Evolutionary conservation across 2,329 filamentous ascomycete genomes (phyloP).

Genomic region (Arthrobotrys entomopaga): DNA sequence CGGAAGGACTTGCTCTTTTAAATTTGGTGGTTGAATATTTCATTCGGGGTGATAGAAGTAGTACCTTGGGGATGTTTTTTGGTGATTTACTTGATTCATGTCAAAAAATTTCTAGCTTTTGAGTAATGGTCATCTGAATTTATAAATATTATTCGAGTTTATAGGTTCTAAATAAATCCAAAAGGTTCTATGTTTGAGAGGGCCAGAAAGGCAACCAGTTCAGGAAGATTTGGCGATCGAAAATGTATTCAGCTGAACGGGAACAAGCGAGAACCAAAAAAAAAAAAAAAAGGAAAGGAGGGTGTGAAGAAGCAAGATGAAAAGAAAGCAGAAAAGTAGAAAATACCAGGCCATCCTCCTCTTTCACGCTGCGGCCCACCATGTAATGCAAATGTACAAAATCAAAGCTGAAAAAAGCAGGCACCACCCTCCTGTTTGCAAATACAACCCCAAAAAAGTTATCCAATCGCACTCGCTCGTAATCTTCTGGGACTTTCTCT

Average conservation of each 20-base stretch:
- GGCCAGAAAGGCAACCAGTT: constrained; percentile 19
- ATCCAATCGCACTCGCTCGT: constrained; percentile 36
- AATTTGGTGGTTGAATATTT: neutral
- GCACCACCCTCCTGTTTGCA: constrained; percentile 46
- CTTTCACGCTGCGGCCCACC: constrained; percentile 22
- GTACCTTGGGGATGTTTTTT: neutral
- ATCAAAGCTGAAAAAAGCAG: constrained; percentile 32
- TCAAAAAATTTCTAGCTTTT: too few relatives aligned
- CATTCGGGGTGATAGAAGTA: neutral
- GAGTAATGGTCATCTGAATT: too few relatives aligned
- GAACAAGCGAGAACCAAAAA: constrained; percentile 49
- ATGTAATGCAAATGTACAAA: constrained; percentile 46
- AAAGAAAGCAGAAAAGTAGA: constrained; percentile 14
- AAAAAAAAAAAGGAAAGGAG: constrained; percentile 27
- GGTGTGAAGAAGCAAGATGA: constrained; percentile 29
- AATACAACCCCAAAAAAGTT: constrained; percentile 32
- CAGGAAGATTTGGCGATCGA: constrained; percentile 41
- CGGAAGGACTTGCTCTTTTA: too few relatives aligned
- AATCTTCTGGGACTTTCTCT: constrained; percentile 3
- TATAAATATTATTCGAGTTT: neutral
- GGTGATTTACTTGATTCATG: neutral
- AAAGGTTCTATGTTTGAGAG: constrained; percentile 6
- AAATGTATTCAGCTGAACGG: constrained; percentile 53
- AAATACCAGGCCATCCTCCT: constrained; percentile 35
- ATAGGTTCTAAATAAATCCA: neutral